Base-by-base conservation (phyloP, 2,329 filamentous ascomycete species). In the Fusarium sp. region DNA sequence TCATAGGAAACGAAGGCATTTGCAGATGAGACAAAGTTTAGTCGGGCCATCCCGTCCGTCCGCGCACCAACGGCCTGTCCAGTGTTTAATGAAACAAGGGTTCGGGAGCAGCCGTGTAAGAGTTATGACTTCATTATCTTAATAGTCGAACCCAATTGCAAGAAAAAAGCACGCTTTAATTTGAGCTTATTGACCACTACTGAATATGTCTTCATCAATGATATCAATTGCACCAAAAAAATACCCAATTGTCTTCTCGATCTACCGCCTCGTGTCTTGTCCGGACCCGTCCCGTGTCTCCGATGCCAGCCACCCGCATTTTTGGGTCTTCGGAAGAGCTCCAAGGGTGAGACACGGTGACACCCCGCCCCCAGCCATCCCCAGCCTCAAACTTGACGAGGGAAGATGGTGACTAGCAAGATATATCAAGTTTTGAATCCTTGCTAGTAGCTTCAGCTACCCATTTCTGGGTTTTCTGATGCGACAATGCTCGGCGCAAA, bases 21-120 rank as follows among this genome's bases (percentile, higher is more conserved):
- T 14, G 5, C 10, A 31, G 29, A 31, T 10, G 3, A 3, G 59
- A 59, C 71, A 72, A 63, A 68, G 67, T 61, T 66, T 61, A 49
- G 57, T 56, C 71, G 71, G 71, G 56, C 61, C 66, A 66, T 72
- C 71, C 72, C 71, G 71, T 40, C 47, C 71, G 57, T 53, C 48
- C 69, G 65, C 50, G 51, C 64, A 55, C 66, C 68, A 72, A 65
- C 47, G 49, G 45, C 11, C 11, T 35, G 25, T 49, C 29, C 41
- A 43, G 41, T 39, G 35, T 51, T 37, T 29, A 36, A 13, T 31
- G 10, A 31, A 31, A 31, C 13, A 31, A 53, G 53, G 35, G 20
- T 42, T 41, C 51, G 60, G 65, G 65, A 62, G 37, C 48, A 54
- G 31, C 41, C 45, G 45, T 31, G 41, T n/a, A 31, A 43, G 36